These are phyloP conservation scores for Eucalyptus camaldulensis DNA, from an alignment of 345 rosid species.

Conservation along the genomic window DNA sequence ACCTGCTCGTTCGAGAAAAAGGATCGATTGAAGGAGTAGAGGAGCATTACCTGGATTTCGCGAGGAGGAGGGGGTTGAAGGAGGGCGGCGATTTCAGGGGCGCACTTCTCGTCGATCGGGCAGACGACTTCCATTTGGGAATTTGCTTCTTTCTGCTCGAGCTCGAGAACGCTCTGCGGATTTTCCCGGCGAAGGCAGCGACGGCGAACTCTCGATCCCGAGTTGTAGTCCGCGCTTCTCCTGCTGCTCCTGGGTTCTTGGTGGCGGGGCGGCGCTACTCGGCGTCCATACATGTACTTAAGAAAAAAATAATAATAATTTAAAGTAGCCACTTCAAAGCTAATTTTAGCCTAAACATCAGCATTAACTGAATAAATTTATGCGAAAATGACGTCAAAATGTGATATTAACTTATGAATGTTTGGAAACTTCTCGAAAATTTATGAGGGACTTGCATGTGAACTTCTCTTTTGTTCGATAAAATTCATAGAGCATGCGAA, in stretches of 20 bases:
- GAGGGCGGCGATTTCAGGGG: slow-evolving; percentile 44
- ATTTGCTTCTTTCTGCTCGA: neutral
- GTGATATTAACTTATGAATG: neutral
- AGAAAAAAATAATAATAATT: too few species aligned
- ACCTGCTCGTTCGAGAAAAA: neutral
- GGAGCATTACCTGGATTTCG: slow-evolving; percentile 39
- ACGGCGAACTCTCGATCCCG: neutral
- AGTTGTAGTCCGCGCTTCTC: neutral
- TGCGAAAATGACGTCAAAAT: too few species aligned
- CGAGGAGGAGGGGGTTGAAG: slow-evolving; percentile 41
- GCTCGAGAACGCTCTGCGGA: neutral
- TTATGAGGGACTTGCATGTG: neutral
- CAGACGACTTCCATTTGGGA: slow-evolving; percentile 24
- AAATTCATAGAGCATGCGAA: neutral
- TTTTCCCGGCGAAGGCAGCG: neutral
- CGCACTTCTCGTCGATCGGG: slow-evolving; percentile 23
- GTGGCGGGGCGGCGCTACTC: neutral
- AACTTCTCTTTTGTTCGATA: neutral
- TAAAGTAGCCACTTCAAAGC: too few species aligned
- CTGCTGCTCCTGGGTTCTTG: neutral
- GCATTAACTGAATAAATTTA: too few species aligned
- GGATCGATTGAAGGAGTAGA: neutral
- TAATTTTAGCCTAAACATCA: too few species aligned
- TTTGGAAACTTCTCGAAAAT: neutral
- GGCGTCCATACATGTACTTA: too few species aligned